phyloP scores from a whole-genome alignment of 352 stramenopile genomes.

The Pythium pectinolyticum region DNA sequence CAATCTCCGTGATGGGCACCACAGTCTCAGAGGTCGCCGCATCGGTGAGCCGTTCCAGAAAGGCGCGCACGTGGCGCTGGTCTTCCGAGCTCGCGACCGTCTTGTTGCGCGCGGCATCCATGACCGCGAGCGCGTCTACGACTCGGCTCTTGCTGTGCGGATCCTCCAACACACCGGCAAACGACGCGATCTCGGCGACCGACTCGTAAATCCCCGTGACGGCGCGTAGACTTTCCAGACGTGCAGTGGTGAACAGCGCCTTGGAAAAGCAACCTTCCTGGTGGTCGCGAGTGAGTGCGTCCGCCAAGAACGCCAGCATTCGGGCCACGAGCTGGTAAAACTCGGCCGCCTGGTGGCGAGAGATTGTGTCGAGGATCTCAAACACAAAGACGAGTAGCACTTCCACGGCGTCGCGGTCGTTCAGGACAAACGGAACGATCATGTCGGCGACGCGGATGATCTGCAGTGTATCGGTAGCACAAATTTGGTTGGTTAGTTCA shows the following conservation, averaged over 20 bases:
- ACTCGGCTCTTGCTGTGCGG: constrained; percentile 34
- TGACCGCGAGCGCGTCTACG: constrained; percentile 26
- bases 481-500: no score
- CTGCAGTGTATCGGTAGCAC: no score
- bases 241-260: constrained; percentile 42
- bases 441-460: constrained; percentile 66
- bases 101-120: constrained; percentile 44
- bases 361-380: constrained; percentile 66
- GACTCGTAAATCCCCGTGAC: constrained; percentile 56
- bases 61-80: constrained; percentile 54
- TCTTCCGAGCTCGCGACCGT: constrained; percentile 43
- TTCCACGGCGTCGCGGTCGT: constrained; percentile 35
- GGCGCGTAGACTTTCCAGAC: constrained; percentile 37
- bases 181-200: constrained; percentile 42
- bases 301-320: constrained; percentile 51
- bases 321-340: constrained; percentile 62
- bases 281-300: constrained; percentile 42
- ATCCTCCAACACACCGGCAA: constrained; percentile 44
- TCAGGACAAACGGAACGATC: constrained; percentile 37
- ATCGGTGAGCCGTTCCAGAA: constrained; percentile 28
- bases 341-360: constrained; percentile 59
- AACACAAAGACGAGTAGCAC: constrained; percentile 59
- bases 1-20: constrained; percentile 21
- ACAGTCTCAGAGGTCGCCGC: neutral
- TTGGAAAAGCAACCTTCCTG: constrained; percentile 33